phyloP scores from a whole-genome alignment of 2,329 filamentous ascomycete genomes.

The Emergomyces africanus region DNA sequence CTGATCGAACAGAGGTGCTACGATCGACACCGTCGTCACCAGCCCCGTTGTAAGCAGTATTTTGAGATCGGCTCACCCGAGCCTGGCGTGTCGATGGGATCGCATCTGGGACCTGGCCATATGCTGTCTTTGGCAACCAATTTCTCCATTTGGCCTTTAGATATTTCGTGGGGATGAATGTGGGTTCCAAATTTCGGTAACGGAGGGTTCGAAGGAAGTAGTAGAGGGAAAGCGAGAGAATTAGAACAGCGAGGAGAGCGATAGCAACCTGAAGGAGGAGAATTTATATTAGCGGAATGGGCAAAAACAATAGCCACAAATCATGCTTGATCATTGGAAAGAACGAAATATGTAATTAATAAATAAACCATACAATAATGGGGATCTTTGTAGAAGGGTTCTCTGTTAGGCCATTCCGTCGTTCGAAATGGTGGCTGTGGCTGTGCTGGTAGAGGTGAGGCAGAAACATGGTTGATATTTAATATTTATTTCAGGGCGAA shows the following conservation, averaged over 20 bases:
- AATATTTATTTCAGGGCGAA: not conserved
- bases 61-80: conserved; percentile 7
- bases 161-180: conserved; percentile 38
- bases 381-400: not conserved
- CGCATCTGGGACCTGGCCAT: conserved; percentile 26
- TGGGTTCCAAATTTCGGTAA: conserved; percentile 34
- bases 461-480: not conserved
- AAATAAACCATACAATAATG: not conserved
- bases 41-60: conserved; percentile 10
- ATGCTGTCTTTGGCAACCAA: conserved; percentile 34
- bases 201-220: conserved; percentile 32
- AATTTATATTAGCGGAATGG: not conserved
- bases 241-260: conserved; percentile 20
- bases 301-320: not conserved
- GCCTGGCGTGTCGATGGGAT: conserved; percentile 4
- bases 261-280: conserved; percentile 11
- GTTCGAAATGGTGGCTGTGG: not conserved
- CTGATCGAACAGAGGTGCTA: conserved; percentile 76
- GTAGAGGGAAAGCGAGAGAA: conserved; percentile 19
- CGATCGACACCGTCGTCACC: conserved; percentile 50
- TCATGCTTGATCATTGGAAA: not conserved
- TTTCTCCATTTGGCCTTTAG: conserved; percentile 40
- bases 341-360: not conserved
- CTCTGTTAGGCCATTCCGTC: not conserved
- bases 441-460: not conserved